Percentiles rank a stretch among this genome's conserved stretches.
Evolutionary conservation across 768 basidiomycete species (phyloP).

Genomic region (Antrodiella citrinella): DNA sequence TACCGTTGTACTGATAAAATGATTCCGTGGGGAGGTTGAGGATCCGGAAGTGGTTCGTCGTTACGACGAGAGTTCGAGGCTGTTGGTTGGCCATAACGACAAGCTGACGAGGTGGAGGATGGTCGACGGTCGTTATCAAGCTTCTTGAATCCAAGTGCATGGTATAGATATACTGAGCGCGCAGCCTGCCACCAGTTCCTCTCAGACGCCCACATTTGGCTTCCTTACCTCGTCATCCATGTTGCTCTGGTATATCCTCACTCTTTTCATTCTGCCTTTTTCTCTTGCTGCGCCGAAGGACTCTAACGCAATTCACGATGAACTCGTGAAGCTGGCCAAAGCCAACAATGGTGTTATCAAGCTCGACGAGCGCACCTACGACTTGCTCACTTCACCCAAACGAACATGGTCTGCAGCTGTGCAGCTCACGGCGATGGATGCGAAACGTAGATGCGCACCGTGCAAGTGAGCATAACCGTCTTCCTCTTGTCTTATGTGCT

Average conservation of each 20-base stretch:
- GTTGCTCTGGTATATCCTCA: constrained; percentile 23
- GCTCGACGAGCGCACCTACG: constrained; percentile 68
- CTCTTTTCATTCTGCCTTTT: constrained; percentile 25
- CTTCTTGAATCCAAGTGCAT: too few relatives aligned
- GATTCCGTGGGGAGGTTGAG: not conserved
- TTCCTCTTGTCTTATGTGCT: not conserved
- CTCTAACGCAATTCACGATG: constrained; percentile 29
- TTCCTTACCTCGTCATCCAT: constrained; percentile 9
- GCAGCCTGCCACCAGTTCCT: constrained; percentile 5
- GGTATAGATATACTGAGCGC: too few relatives aligned
- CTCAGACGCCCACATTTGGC: not conserved
- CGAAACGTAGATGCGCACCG: constrained; percentile 77
- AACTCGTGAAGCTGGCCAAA: constrained; percentile 62
- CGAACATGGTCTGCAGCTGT: constrained; percentile 86
- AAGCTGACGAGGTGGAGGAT: too few relatives aligned
- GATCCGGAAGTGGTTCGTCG: not conserved
- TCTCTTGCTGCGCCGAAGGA: constrained; percentile 22
- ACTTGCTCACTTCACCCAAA: constrained; percentile 64
- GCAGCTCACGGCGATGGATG: constrained; percentile 81
- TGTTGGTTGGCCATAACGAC: not conserved
- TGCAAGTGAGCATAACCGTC: constrained; percentile 60
- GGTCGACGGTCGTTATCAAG: too few relatives aligned
- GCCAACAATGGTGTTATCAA: constrained; percentile 74
- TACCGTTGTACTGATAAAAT: not conserved
- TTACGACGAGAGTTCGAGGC: not conserved